Conservation (phyloP, 805 yeast genomes). For the Priceomyces carsonii region DNA sequence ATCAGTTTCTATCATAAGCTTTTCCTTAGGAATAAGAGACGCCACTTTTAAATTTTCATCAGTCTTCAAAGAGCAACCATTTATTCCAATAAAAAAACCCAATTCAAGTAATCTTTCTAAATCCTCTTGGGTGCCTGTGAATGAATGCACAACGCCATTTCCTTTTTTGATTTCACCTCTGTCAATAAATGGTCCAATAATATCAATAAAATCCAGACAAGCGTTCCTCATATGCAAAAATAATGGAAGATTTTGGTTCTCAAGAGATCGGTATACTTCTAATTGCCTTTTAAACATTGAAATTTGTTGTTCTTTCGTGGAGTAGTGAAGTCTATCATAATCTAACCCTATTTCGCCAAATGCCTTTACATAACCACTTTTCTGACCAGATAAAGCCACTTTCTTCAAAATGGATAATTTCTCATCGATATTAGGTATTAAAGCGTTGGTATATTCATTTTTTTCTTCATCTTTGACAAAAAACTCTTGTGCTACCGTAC, state of each 20-base stretch:
- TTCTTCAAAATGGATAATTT: slow-evolving; percentile 52
- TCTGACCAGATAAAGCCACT: slow-evolving; percentile 49
- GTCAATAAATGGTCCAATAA: slow-evolving; percentile 61
- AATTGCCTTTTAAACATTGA: slow-evolving; percentile 73
- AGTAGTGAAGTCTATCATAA: slow-evolving; percentile 82
- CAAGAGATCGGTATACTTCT: slow-evolving; percentile 50
- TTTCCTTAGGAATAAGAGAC: slow-evolving; percentile 63
- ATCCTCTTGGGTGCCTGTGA: slow-evolving; percentile 80
- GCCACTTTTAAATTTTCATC: slow-evolving; percentile 72
- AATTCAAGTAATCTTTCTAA: slow-evolving; percentile 53
- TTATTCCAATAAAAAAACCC: slow-evolving; percentile 76
- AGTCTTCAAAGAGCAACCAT: slow-evolving; percentile 89
- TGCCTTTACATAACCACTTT: slow-evolving; percentile 62
- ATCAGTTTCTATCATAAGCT: slow-evolving; percentile 85
- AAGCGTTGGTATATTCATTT: slow-evolving; percentile 35
- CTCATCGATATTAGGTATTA: slow-evolving; percentile 27
- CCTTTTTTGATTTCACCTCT: slow-evolving; percentile 41
- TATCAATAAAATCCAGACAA: slow-evolving; percentile 70
- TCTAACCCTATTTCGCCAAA: slow-evolving; percentile 97
- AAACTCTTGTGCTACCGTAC: slow-evolving; percentile 60
- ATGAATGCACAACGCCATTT: slow-evolving; percentile 91
- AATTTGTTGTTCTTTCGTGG: slow-evolving; percentile 67
- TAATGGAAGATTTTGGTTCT: slow-evolving; percentile 61
- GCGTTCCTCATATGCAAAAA: slow-evolving; percentile 91
- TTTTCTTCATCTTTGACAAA: slow-evolving; percentile 22